Conservation (phyloP, 192 early-diverging fungal genomes). For the Oehlia diaphana region DNA sequence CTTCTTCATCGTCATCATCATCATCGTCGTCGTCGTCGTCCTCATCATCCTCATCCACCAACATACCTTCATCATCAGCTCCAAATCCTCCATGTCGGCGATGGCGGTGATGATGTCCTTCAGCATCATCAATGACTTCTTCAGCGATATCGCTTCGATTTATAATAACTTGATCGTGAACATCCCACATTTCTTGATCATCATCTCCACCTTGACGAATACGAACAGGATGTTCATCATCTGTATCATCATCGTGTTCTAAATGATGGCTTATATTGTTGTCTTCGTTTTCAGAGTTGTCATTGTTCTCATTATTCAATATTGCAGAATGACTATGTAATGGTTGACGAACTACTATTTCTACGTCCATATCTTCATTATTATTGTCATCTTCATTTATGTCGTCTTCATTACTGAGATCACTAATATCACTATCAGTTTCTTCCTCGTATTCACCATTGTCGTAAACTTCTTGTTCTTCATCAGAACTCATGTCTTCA, state of each 20-base stretch:
- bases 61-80: constrained; percentile 50
- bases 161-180: constrained; percentile 47
- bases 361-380: constrained; percentile 61
- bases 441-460: constrained; percentile 74
- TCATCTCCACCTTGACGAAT: constrained; percentile 60
- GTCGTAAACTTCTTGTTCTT: constrained; percentile 68
- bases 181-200: constrained; percentile 57
- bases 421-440: constrained; percentile 59
- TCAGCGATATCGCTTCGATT: constrained; percentile 42
- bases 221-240: constrained; percentile 48
- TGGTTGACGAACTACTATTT: constrained; percentile 47
- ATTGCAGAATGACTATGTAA: constrained; percentile 43
- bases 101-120: constrained; percentile 51
- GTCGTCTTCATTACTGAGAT: constrained; percentile 52
- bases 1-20: constrained; percentile 48
- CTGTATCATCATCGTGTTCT: constrained; percentile 47
- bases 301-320: constrained; percentile 52
- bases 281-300: constrained; percentile 50
- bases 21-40: constrained; percentile 59
- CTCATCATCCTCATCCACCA: constrained; percentile 56
- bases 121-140: constrained; percentile 51
- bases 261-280: constrained; percentile 53
- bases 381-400: constrained; percentile 47
- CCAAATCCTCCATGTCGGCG: constrained; percentile 41
- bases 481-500: constrained; percentile 53